phyloP scores from a whole-genome alignment of 805 yeast genomes.

The Candida xyloterini region DNA sequence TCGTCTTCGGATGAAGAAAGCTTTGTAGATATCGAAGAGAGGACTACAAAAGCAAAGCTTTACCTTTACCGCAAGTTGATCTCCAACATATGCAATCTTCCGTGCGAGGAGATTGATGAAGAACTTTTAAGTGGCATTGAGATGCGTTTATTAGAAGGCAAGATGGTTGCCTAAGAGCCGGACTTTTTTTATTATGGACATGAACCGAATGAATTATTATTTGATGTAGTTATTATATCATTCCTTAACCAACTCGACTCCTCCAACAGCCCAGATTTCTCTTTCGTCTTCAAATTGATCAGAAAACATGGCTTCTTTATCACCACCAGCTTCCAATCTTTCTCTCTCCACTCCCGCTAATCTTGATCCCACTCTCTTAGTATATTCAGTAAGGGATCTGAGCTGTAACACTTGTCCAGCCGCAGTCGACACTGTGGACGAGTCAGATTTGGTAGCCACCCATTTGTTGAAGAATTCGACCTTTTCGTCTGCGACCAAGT shows the following conservation, averaged over 20 bases:
- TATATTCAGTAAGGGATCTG: conserved; percentile 83
- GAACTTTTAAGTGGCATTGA: conserved; percentile 80
- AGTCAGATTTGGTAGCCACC: conserved; percentile 46
- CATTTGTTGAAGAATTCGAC: conserved; percentile 57
- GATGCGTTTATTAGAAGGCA: conserved; percentile 32
- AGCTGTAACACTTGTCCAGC: conserved; percentile 49
- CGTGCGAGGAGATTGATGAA: conserved; percentile 72
- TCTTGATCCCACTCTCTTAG: conserved; percentile 84
- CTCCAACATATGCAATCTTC: conserved; percentile 71
- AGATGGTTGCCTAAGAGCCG: conserved; percentile 1
- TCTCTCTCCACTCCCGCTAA: conserved; percentile 86
- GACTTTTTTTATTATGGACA: neutral
- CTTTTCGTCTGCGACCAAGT: conserved; percentile 64
- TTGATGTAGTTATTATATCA: conserved; percentile 1
- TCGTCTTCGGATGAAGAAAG: conserved; percentile 9
- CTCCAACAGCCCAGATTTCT: conserved; percentile 88
- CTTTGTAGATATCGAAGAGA: conserved; percentile 17
- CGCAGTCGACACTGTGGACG: conserved; percentile 38
- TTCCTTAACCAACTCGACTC: conserved; percentile 45
- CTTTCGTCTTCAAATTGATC: conserved; percentile 83
- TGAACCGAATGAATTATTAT: neutral
- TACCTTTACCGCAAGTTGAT: conserved; percentile 62
- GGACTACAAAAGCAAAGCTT: conserved; percentile 42
- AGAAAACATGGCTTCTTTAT: conserved; percentile 75
- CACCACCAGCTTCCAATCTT: conserved; percentile 87